Base-by-base conservation (phyloP, 129 eudicot species). In the Calendula officinalis region DNA sequence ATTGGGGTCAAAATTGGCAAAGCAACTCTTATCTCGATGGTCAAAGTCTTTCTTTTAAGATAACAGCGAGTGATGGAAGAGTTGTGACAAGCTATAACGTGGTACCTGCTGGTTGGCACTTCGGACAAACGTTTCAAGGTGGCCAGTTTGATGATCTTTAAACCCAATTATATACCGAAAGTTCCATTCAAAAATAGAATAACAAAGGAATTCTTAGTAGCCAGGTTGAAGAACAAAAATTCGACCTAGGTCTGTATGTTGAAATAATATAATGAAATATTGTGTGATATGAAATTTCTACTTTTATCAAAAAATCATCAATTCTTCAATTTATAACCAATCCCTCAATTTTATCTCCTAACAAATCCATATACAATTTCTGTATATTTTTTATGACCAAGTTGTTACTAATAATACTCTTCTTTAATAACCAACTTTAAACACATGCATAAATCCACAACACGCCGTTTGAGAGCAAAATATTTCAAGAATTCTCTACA, bases 1-100 rank as follows among this genome's bases (percentile, higher is more conserved):
- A 86, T 8, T 86, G 95, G 90, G 95, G 87, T 12, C 95, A 86
- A 60, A 86, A 83, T 17, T 85, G 94, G 94, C 88, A 85, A 70
- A 85, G 83, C 75, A 79, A 85, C 60, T 63, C 81, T 13, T 62
- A 77, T 47, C 90, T 87, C 6, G 43, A 83, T 14, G 85, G 90
- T 44, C 95, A 86, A 66, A 54, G 79, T 58, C 89, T 86, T 17
- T 83, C 90, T 5, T 86, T 83, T 56, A 71, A 70, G 30, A 77
- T 83, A n/a, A 80, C 74, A 10, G 78, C 84, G 16, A 60, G 89
- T 44, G 82, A 83, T 38, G 89, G 89, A 40, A 78, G 72, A 70
- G 81, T 83, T 12, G 64, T 83, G 50, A 80, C 95, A 30, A 80
- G 81, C 72, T 75, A 83, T 65, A 54, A 80, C 44, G 79, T 83